phyloP scores from a whole-genome alignment of 441 rosid species.

The Codiaeum variegatum region DNA sequence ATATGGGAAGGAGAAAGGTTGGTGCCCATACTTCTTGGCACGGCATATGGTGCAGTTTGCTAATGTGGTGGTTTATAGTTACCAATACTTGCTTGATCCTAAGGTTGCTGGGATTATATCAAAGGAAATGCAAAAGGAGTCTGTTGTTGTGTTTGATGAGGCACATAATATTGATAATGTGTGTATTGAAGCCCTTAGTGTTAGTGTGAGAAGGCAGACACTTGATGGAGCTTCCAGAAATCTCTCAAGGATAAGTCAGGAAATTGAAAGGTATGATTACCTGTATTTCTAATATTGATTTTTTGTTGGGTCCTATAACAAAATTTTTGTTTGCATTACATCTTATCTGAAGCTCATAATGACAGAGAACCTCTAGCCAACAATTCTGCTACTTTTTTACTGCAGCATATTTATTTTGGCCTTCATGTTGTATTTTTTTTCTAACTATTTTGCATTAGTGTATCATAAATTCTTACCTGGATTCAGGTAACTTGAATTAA shows the following conservation, averaged over 20 bases:
- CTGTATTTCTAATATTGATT: not conserved
- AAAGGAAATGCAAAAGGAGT: constrained; percentile 89
- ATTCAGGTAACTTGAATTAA: not conserved
- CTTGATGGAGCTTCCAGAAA: constrained; percentile 93
- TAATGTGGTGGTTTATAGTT: constrained; percentile 86
- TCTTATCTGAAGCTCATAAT: not conserved
- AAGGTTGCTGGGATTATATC: constrained; percentile 96
- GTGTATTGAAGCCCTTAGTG: constrained; percentile 96
- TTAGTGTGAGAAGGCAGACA: constrained; percentile 80
- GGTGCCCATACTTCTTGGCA: constrained; percentile 93
- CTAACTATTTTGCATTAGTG: not conserved
- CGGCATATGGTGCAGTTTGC: constrained; percentile 94
- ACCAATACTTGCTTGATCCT: constrained; percentile 92
- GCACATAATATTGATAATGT: constrained; percentile 96
- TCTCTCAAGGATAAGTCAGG: constrained; percentile 62
- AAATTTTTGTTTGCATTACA: not conserved
- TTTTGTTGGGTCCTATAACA: not conserved
- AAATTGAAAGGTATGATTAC: constrained; percentile 68
- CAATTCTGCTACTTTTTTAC: not conserved
- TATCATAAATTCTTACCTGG: not conserved
- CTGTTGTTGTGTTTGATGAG: constrained; percentile 93
- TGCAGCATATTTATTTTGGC: not conserved
- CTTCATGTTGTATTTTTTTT: not conserved
- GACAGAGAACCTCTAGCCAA: not conserved
- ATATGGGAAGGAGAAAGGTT: constrained; percentile 74